Conservation (phyloP, 495 filamentous ascomycete species). For the Hamigera avellanea region DNA sequence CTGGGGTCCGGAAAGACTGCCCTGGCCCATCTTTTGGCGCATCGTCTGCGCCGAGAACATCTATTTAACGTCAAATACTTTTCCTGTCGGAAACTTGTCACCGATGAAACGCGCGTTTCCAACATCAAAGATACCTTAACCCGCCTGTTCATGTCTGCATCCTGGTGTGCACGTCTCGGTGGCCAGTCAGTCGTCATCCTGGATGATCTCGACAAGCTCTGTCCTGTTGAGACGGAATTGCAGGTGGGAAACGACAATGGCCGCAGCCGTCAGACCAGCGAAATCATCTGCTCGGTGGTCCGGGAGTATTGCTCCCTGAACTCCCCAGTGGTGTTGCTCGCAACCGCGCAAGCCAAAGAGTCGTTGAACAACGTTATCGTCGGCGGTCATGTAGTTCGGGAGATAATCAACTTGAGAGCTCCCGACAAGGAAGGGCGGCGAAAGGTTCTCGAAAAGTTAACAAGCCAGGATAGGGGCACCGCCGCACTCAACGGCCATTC, state of each 20-base stretch:
- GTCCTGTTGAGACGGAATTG: constrained; percentile 83
- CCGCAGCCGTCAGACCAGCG: constrained; percentile 83
- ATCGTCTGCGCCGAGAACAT: constrained; percentile 49
- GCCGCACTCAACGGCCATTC: constrained; percentile 24
- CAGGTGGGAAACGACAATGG: constrained; percentile 87
- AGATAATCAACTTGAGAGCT: constrained; percentile 74
- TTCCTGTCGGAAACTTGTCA: constrained; percentile 70
- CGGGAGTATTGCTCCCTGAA: constrained; percentile 66
- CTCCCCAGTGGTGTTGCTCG: constrained; percentile 72
- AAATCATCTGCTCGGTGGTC: constrained; percentile 71
- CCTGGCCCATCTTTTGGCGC: constrained; percentile 53
- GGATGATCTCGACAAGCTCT: constrained; percentile 87
- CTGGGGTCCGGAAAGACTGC: constrained; percentile 83
- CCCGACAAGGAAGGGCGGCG: constrained; percentile 88
- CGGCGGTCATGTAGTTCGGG: constrained; percentile 67
- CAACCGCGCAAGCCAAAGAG: constrained; percentile 89
- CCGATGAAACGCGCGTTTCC: constrained; percentile 76
- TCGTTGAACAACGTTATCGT: constrained; percentile 70
- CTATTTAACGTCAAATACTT: constrained; percentile 74
- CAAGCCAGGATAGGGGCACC: constrained; percentile 30
- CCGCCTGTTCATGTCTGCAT: constrained; percentile 73
- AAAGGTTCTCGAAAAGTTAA: constrained; percentile 60
- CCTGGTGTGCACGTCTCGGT: constrained; percentile 78
- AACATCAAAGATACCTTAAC: constrained; percentile 82
- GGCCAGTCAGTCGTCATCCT: constrained; percentile 75